These are phyloP conservation scores for Pseudomassariella vexata DNA, from an alignment of 2,329 filamentous ascomycete genomes.

Conservation along the genomic window DNA sequence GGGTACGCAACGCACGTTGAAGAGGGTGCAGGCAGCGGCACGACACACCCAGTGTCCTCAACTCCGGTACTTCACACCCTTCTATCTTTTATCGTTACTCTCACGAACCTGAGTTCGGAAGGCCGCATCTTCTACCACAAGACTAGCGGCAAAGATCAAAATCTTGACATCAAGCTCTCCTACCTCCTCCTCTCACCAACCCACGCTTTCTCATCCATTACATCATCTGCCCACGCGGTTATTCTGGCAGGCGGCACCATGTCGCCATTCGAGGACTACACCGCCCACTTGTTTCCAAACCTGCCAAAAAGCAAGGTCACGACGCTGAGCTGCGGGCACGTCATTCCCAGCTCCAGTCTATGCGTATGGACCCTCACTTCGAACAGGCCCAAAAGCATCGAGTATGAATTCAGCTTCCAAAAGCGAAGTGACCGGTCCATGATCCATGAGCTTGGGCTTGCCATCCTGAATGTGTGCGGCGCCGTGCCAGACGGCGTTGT, in stretches of 20 bases:
- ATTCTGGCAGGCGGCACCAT: constrained; percentile 94
- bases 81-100: constrained; percentile 62
- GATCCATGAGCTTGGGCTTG: constrained; percentile 67
- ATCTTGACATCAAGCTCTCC: constrained; percentile 58
- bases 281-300: constrained; percentile 76
- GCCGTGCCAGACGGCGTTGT: constrained; percentile 84
- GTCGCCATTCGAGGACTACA: constrained; percentile 93
- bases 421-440: constrained; percentile 64
- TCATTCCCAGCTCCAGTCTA: constrained; percentile 78
- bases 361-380: constrained; percentile 66
- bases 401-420: constrained; percentile 84
- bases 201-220: constrained; percentile 83
- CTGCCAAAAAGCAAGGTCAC: constrained; percentile 57
- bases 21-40: constrained; percentile 32
- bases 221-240: constrained; percentile 77
- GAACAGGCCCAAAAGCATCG: constrained; percentile 31
- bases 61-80: constrained; percentile 50
- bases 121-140: constrained; percentile 62
- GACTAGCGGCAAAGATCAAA: constrained; percentile 18
- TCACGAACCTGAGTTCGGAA: constrained; percentile 79
- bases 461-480: constrained; percentile 65
- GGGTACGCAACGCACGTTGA: constrained; percentile 68
- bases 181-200: constrained; percentile 91
- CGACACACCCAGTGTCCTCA: constrained; percentile 28
- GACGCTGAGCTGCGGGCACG: constrained; percentile 89